These are phyloP conservation scores for Triticum timopheevii DNA, from an alignment of 176 grass and related monocot genomes.

Conservation along the genomic window DNA sequence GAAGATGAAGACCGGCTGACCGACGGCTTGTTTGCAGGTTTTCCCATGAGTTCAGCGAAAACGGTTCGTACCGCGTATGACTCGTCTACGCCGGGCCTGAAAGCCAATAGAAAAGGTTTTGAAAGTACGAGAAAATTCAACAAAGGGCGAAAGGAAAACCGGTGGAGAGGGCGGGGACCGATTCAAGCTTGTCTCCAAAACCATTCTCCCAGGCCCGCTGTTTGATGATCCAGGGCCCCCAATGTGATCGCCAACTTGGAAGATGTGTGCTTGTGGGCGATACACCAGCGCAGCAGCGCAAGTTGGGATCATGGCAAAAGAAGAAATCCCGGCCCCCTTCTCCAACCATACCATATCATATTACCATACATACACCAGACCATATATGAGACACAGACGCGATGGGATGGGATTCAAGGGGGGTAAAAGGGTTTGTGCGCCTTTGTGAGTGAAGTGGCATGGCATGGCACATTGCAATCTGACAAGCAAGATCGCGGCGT, in stretches of 20 bases:
- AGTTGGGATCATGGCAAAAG: constrained; percentile 38
- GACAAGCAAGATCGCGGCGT: background rate
- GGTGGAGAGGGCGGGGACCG: background rate
- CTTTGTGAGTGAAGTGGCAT: constrained; percentile 34
- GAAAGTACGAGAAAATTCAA: background rate
- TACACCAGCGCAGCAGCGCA: background rate
- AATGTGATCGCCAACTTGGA: constrained; percentile 7
- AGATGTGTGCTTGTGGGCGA: constrained; percentile 5
- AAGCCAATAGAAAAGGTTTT: background rate
- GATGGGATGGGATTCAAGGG: background rate
- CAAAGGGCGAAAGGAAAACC: background rate
- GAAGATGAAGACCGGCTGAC: background rate
- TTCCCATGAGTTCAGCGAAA: background rate
- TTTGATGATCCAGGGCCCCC: constrained; percentile 14
- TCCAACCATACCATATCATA: background rate
- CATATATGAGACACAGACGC: background rate
- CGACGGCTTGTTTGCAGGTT: background rate
- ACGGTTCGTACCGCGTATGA: too few species aligned
- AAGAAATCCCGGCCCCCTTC: constrained; percentile 14
- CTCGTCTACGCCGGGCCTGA: background rate
- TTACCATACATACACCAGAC: background rate
- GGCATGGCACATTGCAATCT: constrained; percentile 32
- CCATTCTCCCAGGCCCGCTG: background rate
- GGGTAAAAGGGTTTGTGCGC: constrained; percentile 11
- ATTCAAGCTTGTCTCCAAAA: background rate